Percentiles rank a stretch among this genome's conserved stretches.
Conservation (phyloP, 2,329 filamentous ascomycete species). For the Phialocephala subalpina region DNA sequence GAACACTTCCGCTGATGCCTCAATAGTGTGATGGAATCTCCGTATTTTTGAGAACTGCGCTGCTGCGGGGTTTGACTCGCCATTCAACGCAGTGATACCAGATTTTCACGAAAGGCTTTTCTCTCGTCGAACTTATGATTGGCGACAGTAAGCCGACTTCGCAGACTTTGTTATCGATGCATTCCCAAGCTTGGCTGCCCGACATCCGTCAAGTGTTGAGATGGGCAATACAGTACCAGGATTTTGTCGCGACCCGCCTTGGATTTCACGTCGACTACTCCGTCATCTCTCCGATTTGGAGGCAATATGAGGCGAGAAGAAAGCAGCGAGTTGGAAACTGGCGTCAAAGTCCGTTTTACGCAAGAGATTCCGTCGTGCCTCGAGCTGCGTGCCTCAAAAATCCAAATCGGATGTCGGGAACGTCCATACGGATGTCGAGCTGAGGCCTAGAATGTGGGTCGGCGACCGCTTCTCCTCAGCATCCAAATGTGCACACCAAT, state of each 20-base stretch:
- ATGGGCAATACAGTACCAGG: neutral
- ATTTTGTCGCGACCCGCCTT: neutral
- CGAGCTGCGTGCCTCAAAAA: neutral
- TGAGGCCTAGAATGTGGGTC: constrained; percentile 8
- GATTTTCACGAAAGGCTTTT: no score
- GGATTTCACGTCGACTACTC: no score
- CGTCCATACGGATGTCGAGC: neutral
- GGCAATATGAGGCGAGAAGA: no score
- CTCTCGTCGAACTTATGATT: neutral
- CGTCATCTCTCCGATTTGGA: no score
- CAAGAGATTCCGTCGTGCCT: neutral
- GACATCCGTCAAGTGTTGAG: neutral
- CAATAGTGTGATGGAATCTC: neutral
- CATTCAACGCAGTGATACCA: neutral
- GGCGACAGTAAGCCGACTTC: constrained; percentile 1
- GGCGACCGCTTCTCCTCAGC: neutral
- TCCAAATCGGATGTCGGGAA: neutral
- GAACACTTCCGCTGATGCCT: neutral
- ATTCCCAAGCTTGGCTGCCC: neutral
- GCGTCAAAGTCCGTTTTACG: neutral
- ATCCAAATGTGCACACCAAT: neutral
- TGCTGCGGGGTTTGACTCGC: neutral
- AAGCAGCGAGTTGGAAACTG: no score
- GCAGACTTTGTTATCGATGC: neutral
- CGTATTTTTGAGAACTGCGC: neutral